phyloP scores from a whole-genome alignment of 2,329 filamentous ascomycete genomes.

The Curvularia verruculosa region DNA sequence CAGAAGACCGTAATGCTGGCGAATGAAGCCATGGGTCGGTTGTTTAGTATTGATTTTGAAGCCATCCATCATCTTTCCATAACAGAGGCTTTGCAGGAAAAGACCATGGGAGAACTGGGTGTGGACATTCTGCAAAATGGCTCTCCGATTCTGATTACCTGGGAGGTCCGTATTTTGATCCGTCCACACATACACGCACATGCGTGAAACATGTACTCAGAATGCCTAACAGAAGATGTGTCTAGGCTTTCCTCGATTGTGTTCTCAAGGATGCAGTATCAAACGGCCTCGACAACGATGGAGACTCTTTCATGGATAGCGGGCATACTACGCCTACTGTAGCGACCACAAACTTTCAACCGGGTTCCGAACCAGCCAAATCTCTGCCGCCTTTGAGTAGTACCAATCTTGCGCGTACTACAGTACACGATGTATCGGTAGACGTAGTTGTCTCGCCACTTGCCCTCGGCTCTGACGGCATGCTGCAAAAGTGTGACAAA shows the following conservation, averaged over 20 bases:
- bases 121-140: conserved; percentile 76
- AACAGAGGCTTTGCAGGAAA: conserved; percentile 67
- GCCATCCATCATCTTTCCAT: conserved; percentile 53
- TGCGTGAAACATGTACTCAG: background rate
- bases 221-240: conserved; percentile 16
- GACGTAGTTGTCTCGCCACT: conserved; percentile 68
- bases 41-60: conserved; percentile 65
- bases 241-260: conserved; percentile 52
- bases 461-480: conserved; percentile 16
- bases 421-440: conserved; percentile 65
- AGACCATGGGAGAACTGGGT: conserved; percentile 71
- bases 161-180: conserved; percentile 51
- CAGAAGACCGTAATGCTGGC: conserved; percentile 73
- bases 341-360: conserved; percentile 12
- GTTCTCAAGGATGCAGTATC: conserved; percentile 48
- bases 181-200: background rate
- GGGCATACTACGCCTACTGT: conserved; percentile 41
- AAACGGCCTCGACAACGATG: conserved; percentile 17
- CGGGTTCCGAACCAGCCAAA: conserved; percentile 12
- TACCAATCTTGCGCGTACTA: conserved; percentile 48
- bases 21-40: conserved; percentile 75
- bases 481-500: conserved; percentile 21
- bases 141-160: conserved; percentile 57
- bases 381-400: conserved; percentile 39
- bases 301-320: conserved; percentile 25